These are phyloP conservation scores for Talaromyces adpressus DNA, from an alignment of 495 filamentous ascomycete species.

Conservation along the genomic window DNA sequence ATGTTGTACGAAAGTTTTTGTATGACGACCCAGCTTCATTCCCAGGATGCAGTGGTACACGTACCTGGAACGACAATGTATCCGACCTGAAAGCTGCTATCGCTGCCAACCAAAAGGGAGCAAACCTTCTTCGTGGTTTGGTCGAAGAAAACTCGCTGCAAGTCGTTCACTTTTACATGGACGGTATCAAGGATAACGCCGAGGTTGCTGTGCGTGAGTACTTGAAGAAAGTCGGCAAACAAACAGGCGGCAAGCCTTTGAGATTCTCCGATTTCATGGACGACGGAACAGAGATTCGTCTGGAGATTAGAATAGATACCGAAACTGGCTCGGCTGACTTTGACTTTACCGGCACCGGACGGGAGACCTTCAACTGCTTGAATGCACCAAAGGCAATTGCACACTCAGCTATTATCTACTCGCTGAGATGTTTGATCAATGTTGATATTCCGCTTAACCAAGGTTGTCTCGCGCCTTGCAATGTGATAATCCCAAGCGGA, in stretches of 20 bases:
- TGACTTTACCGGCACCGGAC: conserved; percentile 69
- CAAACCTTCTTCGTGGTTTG: conserved; percentile 74
- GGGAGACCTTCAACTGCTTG: conserved; percentile 60
- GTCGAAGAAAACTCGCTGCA: conserved; percentile 87
- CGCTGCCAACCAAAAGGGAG: conserved; percentile 95
- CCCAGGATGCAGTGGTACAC: conserved; percentile 79
- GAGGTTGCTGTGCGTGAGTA: conserved; percentile 77
- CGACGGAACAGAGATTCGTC: conserved; percentile 46
- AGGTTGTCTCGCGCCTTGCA: conserved; percentile 83
- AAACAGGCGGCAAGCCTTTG: conserved; percentile 73
- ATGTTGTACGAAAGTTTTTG: conserved; percentile 75
- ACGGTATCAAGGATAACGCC: conserved; percentile 86
- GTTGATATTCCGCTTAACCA: conserved; percentile 98
- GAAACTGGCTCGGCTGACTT: conserved; percentile 74
- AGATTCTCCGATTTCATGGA: conserved; percentile 82
- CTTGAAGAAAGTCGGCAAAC: conserved; percentile 68
- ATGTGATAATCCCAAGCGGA: conserved; percentile 73
- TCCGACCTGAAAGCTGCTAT: conserved; percentile 95
- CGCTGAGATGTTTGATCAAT: conserved; percentile 82
- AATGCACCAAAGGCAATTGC: conserved; percentile 94
- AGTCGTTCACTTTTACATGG: conserved; percentile 95
- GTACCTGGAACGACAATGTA: conserved; percentile 87
- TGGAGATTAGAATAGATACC: conserved; percentile 62
- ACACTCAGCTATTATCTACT: conserved; percentile 94
- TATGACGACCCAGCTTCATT: conserved; percentile 78